Evolutionary conservation across 192 early-diverging fungal genomes (phyloP).

Genomic region (Umbelopsis vinacea): DNA sequence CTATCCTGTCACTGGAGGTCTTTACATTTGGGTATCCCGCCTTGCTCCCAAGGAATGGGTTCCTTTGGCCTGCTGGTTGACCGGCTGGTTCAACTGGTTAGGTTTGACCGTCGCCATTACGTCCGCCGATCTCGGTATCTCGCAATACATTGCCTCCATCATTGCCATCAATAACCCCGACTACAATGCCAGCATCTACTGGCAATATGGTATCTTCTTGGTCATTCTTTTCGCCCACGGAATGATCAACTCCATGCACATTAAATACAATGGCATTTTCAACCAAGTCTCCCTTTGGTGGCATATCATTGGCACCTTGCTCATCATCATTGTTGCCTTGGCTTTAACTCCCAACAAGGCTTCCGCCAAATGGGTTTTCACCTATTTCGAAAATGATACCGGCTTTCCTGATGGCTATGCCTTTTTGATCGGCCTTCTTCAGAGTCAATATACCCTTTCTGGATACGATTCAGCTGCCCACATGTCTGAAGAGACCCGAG

Average conservation of each 20-base stretch:
- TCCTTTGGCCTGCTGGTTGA: constrained; percentile 57
- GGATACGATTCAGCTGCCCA: constrained; percentile 55
- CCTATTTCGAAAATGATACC: constrained; percentile 56
- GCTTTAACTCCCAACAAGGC: constrained; percentile 49
- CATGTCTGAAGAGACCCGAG: constrained; percentile 59
- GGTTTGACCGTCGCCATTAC: constrained; percentile 55
- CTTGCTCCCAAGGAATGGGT: constrained; percentile 51
- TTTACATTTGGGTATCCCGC: constrained; percentile 59
- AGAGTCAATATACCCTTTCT: constrained; percentile 61
- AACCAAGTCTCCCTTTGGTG: constrained; percentile 50
- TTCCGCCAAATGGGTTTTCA: constrained; percentile 53
- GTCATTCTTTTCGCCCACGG: constrained; percentile 55
- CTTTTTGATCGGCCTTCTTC: constrained; percentile 55
- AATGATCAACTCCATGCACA: constrained; percentile 56
- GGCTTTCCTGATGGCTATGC: constrained; percentile 57
- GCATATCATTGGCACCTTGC: constrained; percentile 47
- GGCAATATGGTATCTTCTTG: constrained; percentile 57
- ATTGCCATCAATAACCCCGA: constrained; percentile 34
- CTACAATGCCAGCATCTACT: constrained; percentile 43
- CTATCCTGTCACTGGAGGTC: constrained; percentile 52
- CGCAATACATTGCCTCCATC: constrained; percentile 52
- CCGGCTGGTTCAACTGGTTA: constrained; percentile 61
- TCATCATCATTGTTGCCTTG: constrained; percentile 53
- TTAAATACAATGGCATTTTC: constrained; percentile 55
- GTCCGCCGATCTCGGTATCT: constrained; percentile 53